Base-by-base conservation (phyloP, 2,329 filamentous ascomycete genomes). In the Eutypa lata region DNA sequence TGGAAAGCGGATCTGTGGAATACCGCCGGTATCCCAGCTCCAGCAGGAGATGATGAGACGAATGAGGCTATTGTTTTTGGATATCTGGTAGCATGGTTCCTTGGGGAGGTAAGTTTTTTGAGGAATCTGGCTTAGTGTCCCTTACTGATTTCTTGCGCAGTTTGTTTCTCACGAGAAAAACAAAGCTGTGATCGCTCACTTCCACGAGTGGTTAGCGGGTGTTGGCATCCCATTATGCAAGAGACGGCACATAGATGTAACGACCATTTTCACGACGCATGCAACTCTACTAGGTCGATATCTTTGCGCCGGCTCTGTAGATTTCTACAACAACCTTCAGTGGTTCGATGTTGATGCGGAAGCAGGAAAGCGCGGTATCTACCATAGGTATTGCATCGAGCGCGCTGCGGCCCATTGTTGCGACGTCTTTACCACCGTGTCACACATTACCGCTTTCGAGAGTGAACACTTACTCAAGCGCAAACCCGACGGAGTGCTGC, bases 321-420 rank as follows among this genome's bases (percentile, higher is more conserved):
- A 99, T 71, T 97, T 99, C 71, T 99, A 99, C 82, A 99, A 97
- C 78, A 97, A 97, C 71, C 82, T 99, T 50, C 93, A 97, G 72
- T 89, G 86, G 76, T 97, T 99, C 68, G 93, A 99, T 68, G 91
- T 96, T 28, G 94, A 99, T 70, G 86, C 91, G 6, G 94, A 99
- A 74, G 94, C 94, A 18, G 94, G 94, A 56, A 97, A 97, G 80
- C 90, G 94, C 65, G 94, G 94, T 53, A 97, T 99, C 70, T 99
- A 97, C 77, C 94, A 99, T 76, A 81, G 94, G 55, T 97, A 97
- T 78, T 97, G 94, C 76, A 96, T 99, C 66, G 94, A 99, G 76
- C 88, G 94, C 59, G 93, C 90, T 46, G 90, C 93, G 21, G 87
- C 94, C 19, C 94, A 99, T 70, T 83, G 91, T 7, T 89, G 89